These are phyloP conservation scores for Fistulinella cinereoalba DNA, from an alignment of 1,284 basidiomycete species.

Conservation along the genomic window DNA sequence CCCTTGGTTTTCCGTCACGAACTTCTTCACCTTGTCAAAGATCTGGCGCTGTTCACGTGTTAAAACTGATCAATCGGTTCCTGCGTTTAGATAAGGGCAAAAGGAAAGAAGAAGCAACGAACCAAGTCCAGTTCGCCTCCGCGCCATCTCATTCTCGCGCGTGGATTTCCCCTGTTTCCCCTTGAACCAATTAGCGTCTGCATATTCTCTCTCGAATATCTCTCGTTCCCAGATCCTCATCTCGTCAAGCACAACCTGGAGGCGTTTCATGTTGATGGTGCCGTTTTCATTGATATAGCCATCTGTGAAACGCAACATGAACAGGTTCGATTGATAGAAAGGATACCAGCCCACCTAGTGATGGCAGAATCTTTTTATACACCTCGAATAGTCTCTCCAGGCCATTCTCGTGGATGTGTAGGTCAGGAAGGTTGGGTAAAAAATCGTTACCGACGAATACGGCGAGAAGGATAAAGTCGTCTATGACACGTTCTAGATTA, in stretches of 20 bases:
- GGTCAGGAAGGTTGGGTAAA: constrained; percentile 91
- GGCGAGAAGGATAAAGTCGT: constrained; percentile 95
- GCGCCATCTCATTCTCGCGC: constrained; percentile 53
- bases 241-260: constrained; percentile 88
- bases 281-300: constrained; percentile 96
- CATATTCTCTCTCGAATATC: constrained; percentile 87
- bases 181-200: constrained; percentile 87
- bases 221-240: constrained; percentile 87
- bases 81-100: background rate
- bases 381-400: constrained; percentile 90
- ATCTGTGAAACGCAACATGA: constrained; percentile 42
- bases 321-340: background rate
- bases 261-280: constrained; percentile 72
- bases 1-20: constrained; percentile 59
- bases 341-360: constrained; percentile 56
- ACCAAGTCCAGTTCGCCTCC: constrained; percentile 54
- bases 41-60: constrained; percentile 72
- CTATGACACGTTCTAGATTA: constrained; percentile 90
- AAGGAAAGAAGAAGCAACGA: constrained; percentile 15
- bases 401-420: constrained; percentile 98
- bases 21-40: constrained; percentile 72
- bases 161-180: constrained; percentile 80
- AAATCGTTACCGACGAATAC: constrained; percentile 99
- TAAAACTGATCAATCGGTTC: constrained; percentile 48
- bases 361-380: constrained; percentile 89